Base-by-base conservation (phyloP, 768 basidiomycete genomes). In the Lentinula sp. region DNA sequence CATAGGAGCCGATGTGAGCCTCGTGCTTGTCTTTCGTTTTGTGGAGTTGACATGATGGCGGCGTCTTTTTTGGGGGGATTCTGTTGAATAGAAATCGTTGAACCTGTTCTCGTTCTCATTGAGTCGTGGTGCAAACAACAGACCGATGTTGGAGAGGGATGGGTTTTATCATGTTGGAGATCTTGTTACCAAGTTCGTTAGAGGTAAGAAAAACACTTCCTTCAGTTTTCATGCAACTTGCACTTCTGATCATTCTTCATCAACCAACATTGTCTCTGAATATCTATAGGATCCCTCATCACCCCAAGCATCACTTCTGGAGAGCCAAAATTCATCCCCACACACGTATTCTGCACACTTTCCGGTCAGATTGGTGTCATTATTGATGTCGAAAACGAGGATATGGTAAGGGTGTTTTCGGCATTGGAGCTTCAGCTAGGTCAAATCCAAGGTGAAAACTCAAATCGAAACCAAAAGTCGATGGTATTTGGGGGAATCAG, bases 101-200 rank as follows among this genome's bases (percentile, higher is more conserved):
- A 89, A 92, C 66, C 62, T 93, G 39, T 83, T 86, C 69, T 78
- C 84, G 3, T 90, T 88, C 72, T 74, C 79, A 56, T 69, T 86
- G 48, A 77, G 78, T 52, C 70, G 66, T 42, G 75, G 76, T 6
- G 73, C 80, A 23, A 69, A 72, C 4, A 78, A 73, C 5, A 78
- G 80, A 7, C 72, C 70, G 10, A 62, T 71, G 2, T 76, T 95
- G 37, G 86, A 87, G 62, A 77, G 80, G 10, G 80, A 84, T 55
- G 95, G 94, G 0, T 76, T 76, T 54, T 94, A 85, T 70, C 83
- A 92, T 65, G 64, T 91, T 1, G 90, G 85, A 11, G 94, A 96
- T 65, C 73, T 88, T 48, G 83, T 94, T 34, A 90, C 86, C 62
- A 89, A 86, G 66, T 85, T 97, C 65, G 69, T 89, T 18, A 75